These are phyloP conservation scores for Leishmania martiniquensis DNA, from an alignment of 208 protist species.

Conservation along the genomic window DNA sequence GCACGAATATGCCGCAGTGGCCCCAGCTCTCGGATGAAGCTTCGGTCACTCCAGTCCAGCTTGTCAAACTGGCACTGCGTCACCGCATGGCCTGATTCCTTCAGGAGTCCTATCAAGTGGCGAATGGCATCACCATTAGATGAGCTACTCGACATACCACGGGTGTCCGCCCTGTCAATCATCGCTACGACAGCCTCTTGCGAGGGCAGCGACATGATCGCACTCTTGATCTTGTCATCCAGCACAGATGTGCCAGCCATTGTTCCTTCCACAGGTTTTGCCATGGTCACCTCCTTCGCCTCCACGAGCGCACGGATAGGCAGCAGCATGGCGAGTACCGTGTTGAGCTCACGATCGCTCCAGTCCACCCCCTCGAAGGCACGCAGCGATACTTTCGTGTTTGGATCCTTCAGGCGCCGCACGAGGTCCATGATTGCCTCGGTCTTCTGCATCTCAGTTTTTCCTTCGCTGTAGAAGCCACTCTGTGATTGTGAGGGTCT, in stretches of 20 bases:
- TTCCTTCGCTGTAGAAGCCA: slow-evolving; percentile 1
- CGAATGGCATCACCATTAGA: slow-evolving; percentile 48
- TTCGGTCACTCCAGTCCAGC: slow-evolving; percentile 62
- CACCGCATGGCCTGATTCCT: slow-evolving; percentile 29
- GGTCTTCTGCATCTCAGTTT: slow-evolving; percentile 30
- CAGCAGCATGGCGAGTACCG: slow-evolving; percentile 37
- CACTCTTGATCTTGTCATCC: slow-evolving; percentile 44
- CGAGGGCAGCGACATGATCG: slow-evolving; percentile 43
- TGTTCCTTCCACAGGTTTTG: background rate
- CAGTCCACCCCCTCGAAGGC: slow-evolving; percentile 55
- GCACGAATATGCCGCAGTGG: slow-evolving; percentile 48
- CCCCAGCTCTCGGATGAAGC: slow-evolving; percentile 48
- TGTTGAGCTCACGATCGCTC: slow-evolving; percentile 51
- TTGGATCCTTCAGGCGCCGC: slow-evolving; percentile 26
- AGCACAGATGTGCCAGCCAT: slow-evolving; percentile 3
- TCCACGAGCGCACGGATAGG: slow-evolving; percentile 60
- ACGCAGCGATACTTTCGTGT: slow-evolving; percentile 36
- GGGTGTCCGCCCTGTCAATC: slow-evolving; percentile 26
- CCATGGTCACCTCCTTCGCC: slow-evolving; percentile 45
- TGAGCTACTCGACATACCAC: slow-evolving; percentile 14
- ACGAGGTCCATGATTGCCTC: slow-evolving; percentile 47
- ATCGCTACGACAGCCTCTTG: slow-evolving; percentile 34
- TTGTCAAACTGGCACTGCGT: slow-evolving; percentile 34
- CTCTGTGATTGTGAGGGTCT: slow-evolving; percentile 11
- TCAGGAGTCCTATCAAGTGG: slow-evolving; percentile 36